Base-by-base conservation (phyloP, 176 grass and related monocot species). In the Musa beccarii region DNA sequence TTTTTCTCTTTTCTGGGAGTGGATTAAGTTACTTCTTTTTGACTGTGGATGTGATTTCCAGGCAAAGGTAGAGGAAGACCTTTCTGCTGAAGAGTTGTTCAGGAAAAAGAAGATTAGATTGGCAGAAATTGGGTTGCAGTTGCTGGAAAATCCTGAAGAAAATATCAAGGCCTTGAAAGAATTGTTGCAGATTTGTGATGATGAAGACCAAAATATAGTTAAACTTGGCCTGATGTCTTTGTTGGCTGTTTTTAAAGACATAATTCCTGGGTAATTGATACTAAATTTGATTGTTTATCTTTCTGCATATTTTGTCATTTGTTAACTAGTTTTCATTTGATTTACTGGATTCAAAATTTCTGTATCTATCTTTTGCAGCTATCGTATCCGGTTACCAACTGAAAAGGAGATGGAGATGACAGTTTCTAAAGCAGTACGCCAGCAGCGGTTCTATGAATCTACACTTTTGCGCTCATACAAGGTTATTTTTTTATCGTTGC, bases 211-310 rank as follows among this genome's bases (percentile, higher is more conserved):
- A 66, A 89, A 91, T 26, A 82, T 98, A 81, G 84, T 91, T 62
- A 98, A 93, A 19, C 88, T 98, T 81, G 78, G 82, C 49, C 66
- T 98, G 69, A 91, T 91, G 90, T 98, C 95, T 28, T 82, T 94
- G 83, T 83, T 94, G 79, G 95, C 88, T 75, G 95, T 98, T 61
- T 98, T 98, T 76, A 91, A 83, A 83, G 95, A 98, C 59, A 91
- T 98, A 69, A 98, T 94, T 91, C 95, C 85, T 78, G 77, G 85
- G 85, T 87, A 84, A 83, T 20, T 77, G 74, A 71, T 89, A 52
- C 24, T 14, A 69, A 14, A 5, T 78, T 52, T 16, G 73, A 61
- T 26, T 73, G 64, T 72, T 52, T 75, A 5, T 69, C 66, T 66
- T 83, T 55, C 34, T 52, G 14, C 8, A 71, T 13, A 20, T 20